These are phyloP conservation scores for Geotrichum australiense DNA, from an alignment of 1,139 yeast species.

Conservation along the genomic window DNA sequence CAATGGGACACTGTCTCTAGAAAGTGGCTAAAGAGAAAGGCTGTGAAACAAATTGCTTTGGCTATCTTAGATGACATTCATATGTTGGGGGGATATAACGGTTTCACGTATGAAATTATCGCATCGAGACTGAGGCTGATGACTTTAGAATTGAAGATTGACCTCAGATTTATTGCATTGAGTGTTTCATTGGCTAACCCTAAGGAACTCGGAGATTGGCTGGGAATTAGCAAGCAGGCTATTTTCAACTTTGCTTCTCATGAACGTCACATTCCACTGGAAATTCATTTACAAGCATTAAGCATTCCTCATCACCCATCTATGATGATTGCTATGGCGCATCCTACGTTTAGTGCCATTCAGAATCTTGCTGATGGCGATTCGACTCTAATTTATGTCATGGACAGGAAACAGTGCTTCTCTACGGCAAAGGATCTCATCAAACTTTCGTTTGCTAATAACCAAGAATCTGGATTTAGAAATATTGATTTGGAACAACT, in stretches of 20 bases:
- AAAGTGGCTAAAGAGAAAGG: slow-evolving; percentile 62
- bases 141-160: slow-evolving; percentile 50
- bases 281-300: slow-evolving; percentile 51
- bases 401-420: slow-evolving; percentile 50
- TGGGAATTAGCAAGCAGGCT: slow-evolving; percentile 56
- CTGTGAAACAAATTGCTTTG: slow-evolving; percentile 59
- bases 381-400: slow-evolving; percentile 47
- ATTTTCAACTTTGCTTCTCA: slow-evolving; percentile 65
- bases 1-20: slow-evolving; percentile 69
- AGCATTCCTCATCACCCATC: slow-evolving; percentile 45
- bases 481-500: slow-evolving; percentile 37
- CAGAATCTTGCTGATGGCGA: slow-evolving; percentile 30
- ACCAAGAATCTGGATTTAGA: slow-evolving; percentile 36
- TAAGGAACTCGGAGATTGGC: slow-evolving; percentile 78
- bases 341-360: slow-evolving; percentile 40
- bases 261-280: slow-evolving; percentile 50
- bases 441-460: slow-evolving; percentile 33
- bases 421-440: slow-evolving; percentile 46
- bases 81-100: slow-evolving; percentile 49
- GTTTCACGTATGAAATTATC: slow-evolving; percentile 60
- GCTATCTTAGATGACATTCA: slow-evolving; percentile 77
- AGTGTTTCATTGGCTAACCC: slow-evolving; percentile 67
- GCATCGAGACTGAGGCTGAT: slow-evolving; percentile 68
- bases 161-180: slow-evolving; percentile 55
- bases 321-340: slow-evolving; percentile 44